A percentile compares a stretch with the other conserved stretches of the same genome.
Conservation (phyloP, 2,329 filamentous ascomycete species). For the Alternaria sp. region DNA sequence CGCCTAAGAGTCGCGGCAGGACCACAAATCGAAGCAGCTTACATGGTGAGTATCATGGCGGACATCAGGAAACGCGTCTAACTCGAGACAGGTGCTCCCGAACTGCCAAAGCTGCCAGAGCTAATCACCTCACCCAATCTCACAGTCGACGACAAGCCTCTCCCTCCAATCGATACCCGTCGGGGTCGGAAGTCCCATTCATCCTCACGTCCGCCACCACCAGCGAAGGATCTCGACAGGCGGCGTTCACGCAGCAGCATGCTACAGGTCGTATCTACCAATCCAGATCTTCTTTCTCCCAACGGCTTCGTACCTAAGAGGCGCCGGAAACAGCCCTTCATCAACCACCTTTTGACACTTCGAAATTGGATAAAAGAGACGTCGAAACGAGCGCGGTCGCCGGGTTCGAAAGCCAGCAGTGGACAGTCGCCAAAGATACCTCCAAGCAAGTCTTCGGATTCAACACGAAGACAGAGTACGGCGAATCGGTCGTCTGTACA, state of each 20-base stretch:
- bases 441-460: conserved; percentile 34
- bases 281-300: conserved; percentile 65
- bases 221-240: conserved; percentile 76
- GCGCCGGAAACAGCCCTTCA: conserved; percentile 66
- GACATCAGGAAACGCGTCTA: conserved; percentile 11
- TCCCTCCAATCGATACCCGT: conserved; percentile 80
- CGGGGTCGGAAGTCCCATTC: conserved; percentile 77
- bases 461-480: conserved; percentile 44
- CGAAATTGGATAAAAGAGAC: conserved; percentile 77
- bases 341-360: conserved; percentile 70
- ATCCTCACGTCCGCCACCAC: conserved; percentile 78
- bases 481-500: conserved; percentile 44
- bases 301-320: conserved; percentile 63
- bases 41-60: conserved; percentile 45
- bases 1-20: conserved; percentile 75
- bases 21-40: conserved; percentile 71
- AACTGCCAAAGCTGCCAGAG: conserved; percentile 80
- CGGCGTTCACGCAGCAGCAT: conserved; percentile 81
- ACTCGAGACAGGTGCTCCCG: conserved; percentile 61
- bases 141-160: conserved; percentile 53
- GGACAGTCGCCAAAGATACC: conserved; percentile 42
- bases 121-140: conserved; percentile 50
- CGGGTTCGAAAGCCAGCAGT: conserved; percentile 44
- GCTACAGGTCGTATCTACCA: conserved; percentile 79
- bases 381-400: conserved; percentile 45